Percentiles rank a stretch among this genome's conserved stretches.
Conservation (phyloP, 495 filamentous ascomycete species). For the Aspergillus wentii region DNA sequence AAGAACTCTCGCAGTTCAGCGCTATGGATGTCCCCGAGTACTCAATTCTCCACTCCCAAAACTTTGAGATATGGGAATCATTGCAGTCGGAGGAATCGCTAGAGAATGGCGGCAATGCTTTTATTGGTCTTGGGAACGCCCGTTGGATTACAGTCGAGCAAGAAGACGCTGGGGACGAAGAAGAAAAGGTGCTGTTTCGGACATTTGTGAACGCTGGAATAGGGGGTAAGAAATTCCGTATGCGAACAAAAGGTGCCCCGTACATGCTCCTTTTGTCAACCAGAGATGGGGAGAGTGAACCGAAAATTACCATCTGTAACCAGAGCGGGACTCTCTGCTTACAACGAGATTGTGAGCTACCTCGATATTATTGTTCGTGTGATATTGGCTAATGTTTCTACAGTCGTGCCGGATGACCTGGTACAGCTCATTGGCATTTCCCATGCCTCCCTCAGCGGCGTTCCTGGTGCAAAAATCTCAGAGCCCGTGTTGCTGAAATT, state of each 20-base stretch:
- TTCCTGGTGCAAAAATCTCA: slow-evolving; percentile 14
- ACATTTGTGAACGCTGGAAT: slow-evolving; percentile 40
- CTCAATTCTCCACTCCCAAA: slow-evolving; percentile 19
- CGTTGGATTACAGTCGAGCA: slow-evolving; percentile 33
- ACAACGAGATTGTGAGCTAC: slow-evolving; percentile 28
- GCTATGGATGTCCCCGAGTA: slow-evolving; percentile 24
- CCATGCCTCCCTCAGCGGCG: slow-evolving; percentile 10
- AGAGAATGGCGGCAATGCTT: slow-evolving; percentile 11
- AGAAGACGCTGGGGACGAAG: slow-evolving; percentile 34
- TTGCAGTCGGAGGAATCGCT: slow-evolving; percentile 29
- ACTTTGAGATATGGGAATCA: slow-evolving; percentile 33
- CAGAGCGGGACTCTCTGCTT: slow-evolving; percentile 37
- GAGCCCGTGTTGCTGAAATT: slow-evolving; percentile 31
- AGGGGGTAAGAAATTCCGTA: slow-evolving; percentile 32
- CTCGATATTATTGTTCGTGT: background rate
- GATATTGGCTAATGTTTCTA: too few relatives aligned
- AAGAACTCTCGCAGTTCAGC: slow-evolving; percentile 29
- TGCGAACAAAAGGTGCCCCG: slow-evolving; percentile 32
- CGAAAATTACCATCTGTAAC: slow-evolving; percentile 37
- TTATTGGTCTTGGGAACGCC: slow-evolving; percentile 21
- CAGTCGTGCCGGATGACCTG: slow-evolving; percentile 19
- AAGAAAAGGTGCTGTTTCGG: slow-evolving; percentile 35
- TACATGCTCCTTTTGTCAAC: slow-evolving; percentile 39
- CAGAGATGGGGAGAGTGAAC: slow-evolving; percentile 35
- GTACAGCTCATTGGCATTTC: slow-evolving; percentile 14